A percentile compares a stretch with the other conserved stretches of the same genome.
phyloP scores from a whole-genome alignment of 306 rosid genomes.

The Vigna angularis region DNA sequence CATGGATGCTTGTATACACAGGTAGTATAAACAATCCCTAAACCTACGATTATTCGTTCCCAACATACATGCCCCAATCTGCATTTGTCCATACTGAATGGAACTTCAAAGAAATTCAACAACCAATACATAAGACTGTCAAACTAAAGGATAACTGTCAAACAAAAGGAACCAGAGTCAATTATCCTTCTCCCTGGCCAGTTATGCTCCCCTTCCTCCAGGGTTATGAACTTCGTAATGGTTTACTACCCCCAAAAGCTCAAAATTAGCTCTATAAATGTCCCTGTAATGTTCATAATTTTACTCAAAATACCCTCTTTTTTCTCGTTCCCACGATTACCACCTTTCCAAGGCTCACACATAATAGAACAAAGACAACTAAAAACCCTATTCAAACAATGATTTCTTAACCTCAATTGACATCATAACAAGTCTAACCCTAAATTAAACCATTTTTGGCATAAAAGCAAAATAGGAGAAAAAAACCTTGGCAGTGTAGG shows the following conservation, averaged over 20 bases:
- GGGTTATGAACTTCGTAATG: not conserved
- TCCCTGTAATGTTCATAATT: not conserved
- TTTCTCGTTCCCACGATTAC: not conserved
- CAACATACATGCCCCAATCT: constrained; percentile 5
- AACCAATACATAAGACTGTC: not conserved
- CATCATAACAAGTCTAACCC: not conserved
- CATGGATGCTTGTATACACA: not conserved
- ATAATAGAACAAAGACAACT: not conserved
- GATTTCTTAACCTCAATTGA: not conserved
- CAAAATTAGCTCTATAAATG: not conserved
- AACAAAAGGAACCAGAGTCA: not conserved
- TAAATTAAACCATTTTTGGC: too few species aligned
- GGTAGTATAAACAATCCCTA: not conserved
- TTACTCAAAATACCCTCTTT: too few species aligned
- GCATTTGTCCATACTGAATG: not conserved
- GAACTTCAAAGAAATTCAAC: not conserved
- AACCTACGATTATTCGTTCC: not conserved
- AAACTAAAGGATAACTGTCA: too few species aligned
- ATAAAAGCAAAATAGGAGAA: not conserved
- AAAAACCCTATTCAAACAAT: not conserved
- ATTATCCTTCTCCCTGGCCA: too few species aligned
- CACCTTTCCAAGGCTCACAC: not conserved
- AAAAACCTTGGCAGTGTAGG: constrained; percentile 91
- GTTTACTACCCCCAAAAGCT: not conserved
- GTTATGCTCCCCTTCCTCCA: not conserved